Percentiles rank a stretch among this genome's conserved stretches.
Conservation (phyloP, 1,284 basidiomycete species). For the Malassezia japonica region DNA sequence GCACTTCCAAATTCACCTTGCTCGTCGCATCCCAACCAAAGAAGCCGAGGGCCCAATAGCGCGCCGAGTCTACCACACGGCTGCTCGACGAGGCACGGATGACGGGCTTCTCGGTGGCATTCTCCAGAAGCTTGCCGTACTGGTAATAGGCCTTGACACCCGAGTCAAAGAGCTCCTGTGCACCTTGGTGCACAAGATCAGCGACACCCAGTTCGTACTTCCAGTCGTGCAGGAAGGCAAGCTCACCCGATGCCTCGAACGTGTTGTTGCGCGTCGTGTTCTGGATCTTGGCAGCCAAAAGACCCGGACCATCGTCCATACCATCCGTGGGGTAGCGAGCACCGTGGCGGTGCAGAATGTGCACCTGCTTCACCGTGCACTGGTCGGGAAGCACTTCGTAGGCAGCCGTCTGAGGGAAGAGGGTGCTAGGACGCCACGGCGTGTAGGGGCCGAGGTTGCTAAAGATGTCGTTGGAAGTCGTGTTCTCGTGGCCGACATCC, state of each 20-base stretch:
- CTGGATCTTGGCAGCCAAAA: background rate
- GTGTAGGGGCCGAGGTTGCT: conserved; percentile 22
- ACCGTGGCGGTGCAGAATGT: conserved; percentile 43
- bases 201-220: conserved; percentile 56
- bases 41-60: conserved; percentile 53
- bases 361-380: conserved; percentile 32
- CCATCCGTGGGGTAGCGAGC: conserved; percentile 30
- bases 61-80: conserved; percentile 76
- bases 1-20: conserved; percentile 35
- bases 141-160: conserved; percentile 37
- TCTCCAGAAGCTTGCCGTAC: conserved; percentile 41
- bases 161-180: conserved; percentile 56
- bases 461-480: conserved; percentile 24
- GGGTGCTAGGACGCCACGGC: conserved; percentile 1
- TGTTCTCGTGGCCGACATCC: conserved; percentile 13
- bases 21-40: conserved; percentile 27
- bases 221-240: conserved; percentile 66
- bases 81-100: conserved; percentile 51
- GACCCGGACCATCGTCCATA: background rate
- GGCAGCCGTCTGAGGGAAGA: conserved; percentile 9
- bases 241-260: conserved; percentile 53
- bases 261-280: background rate
- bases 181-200: conserved; percentile 66
- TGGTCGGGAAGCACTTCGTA: conserved; percentile 3
- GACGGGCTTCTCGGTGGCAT: conserved; percentile 24